Base-by-base conservation (phyloP, 2,329 filamentous ascomycete species). In the Pseudonectria buxi region DNA sequence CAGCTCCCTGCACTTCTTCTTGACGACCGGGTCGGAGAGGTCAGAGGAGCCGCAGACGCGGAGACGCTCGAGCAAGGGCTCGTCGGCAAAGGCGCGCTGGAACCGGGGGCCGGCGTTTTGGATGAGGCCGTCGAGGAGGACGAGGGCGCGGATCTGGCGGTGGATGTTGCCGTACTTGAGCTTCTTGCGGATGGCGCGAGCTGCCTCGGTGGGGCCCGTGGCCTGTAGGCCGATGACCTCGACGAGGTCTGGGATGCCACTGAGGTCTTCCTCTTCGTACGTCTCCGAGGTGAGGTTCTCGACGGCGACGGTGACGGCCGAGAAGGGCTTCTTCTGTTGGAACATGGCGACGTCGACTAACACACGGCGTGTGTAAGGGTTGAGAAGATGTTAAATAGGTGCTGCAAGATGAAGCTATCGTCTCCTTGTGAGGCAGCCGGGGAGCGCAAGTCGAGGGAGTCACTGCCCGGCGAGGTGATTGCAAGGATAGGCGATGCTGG, bases 101-200 rank as follows among this genome's bases (percentile, higher is more conserved):
- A 96, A 95, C 10, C 83, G 78, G 10, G 83, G 72, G 2, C 90
- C 90, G 3, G 88, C 89, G 65, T 98, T 98, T 56, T 95, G 86
- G 41, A 98, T 92, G 26, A 98, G 72, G 28, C 86, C 89, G 58
- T 98, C 92, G 2, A 98, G 75, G 32, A 98, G 81, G 10, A 84
- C 83, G 14, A 98, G 74, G 25, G 92, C 85, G 40, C 92, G 79
- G 24, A 96, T 72, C 62, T 98, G 92, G 32, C 88, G 83, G 61
- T 96, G 90, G n/a, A 86, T 73, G 54, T 80, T 94, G 51, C 92
- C 92, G 63, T 98, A 96, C 68, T 98, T 98, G 73, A 98, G 77
- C 69, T 96, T 96, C 76, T 98, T 98, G 41, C 92, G 80, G 51
- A 98, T 76, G 31, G 92, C 89, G 55, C 92, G 79, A 35, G 90